phyloP scores from a whole-genome alignment of 306 rosid genomes.

The Delonix regia region DNA sequence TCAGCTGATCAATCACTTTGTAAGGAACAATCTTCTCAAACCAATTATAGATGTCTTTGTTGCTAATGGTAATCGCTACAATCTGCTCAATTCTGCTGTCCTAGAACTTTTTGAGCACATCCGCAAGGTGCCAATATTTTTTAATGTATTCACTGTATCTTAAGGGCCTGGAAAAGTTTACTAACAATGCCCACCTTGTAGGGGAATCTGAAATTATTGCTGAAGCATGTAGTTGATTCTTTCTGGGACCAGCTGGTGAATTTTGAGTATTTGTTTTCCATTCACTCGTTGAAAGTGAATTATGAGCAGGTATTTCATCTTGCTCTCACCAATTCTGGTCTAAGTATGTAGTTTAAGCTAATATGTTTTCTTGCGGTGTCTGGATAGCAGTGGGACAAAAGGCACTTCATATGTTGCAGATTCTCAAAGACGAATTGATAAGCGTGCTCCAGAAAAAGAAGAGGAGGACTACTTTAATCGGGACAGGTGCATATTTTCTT shows the following conservation, averaged over 20 bases:
- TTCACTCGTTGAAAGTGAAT: constrained; percentile 75
- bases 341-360: constrained; percentile 22
- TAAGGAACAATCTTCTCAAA: constrained; percentile 78
- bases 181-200: constrained; percentile 43
- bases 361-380: constrained; percentile 60
- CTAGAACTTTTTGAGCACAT: constrained; percentile 90
- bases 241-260: constrained; percentile 83
- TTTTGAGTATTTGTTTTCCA: constrained; percentile 68
- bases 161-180: constrained; percentile 20
- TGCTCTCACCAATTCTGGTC: constrained; percentile 25
- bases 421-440: constrained; percentile 76
- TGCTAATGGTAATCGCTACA: constrained; percentile 91
- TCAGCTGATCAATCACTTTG: constrained; percentile 74
- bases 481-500: constrained; percentile 64
- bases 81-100: constrained; percentile 89
- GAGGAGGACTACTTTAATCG: constrained; percentile 92
- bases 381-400: constrained; percentile 70
- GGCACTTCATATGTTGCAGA: constrained; percentile 57
- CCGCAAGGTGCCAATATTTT: constrained; percentile 62
- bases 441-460: constrained; percentile 89
- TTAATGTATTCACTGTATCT: constrained; percentile 24
- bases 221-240: constrained; percentile 74
- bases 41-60: constrained; percentile 82
- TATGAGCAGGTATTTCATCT: constrained; percentile 79
- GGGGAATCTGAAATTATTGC: constrained; percentile 76